Evolutionary conservation across 2,329 filamentous ascomycete genomes (phyloP), one percentile per base, ranked within the genome.

Genomic region (Thelonectria discophora): DNA sequence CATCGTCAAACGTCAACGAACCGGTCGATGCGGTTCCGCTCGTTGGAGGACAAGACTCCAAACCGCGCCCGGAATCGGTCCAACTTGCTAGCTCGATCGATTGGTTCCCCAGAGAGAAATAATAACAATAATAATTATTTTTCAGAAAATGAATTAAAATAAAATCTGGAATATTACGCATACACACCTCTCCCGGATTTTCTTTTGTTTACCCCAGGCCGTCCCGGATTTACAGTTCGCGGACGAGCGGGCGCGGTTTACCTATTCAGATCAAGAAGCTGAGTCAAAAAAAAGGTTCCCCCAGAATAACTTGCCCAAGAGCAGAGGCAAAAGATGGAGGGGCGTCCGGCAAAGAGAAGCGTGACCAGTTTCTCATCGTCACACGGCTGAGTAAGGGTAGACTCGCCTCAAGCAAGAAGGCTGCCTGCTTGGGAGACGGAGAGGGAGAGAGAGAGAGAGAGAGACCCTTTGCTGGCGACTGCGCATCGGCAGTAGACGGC

Each of bases 211-310:
- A 55, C 52, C 52, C 58, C 40, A 51, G 46, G 52, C 47, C 58
- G 58, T 42, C 46, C 46, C 27, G 17, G 46, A 43, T 39, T 50
- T 49, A 39, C 52, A 51, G 58, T 52, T 60, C 39, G 52, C 52
- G 52, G 52, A 46, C 52, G 58, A 60, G 58, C 58, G 58, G 51
- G 55, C 43, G 49, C 34, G 18, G 46, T 37, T 37, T 51, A 55
- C 52, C 51, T 52, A 47, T 51, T 30, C 51, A 45, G 58, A 60
- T 45, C 39, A 55, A 30, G 37, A 51, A 55, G 10, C 40, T 43
- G 43, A 60, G 30, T 40, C 58, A 52, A 60, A 59, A 59, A 55
- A 60, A 55, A 52, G 52, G 58, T 60, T 60, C 57, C 57, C 57
- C 50, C 49, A 50, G 47, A 24, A 21, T 8, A 55, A 55, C 18